Conservation (phyloP, 805 yeast genomes). For the Komagataella kurtzmanii region DNA sequence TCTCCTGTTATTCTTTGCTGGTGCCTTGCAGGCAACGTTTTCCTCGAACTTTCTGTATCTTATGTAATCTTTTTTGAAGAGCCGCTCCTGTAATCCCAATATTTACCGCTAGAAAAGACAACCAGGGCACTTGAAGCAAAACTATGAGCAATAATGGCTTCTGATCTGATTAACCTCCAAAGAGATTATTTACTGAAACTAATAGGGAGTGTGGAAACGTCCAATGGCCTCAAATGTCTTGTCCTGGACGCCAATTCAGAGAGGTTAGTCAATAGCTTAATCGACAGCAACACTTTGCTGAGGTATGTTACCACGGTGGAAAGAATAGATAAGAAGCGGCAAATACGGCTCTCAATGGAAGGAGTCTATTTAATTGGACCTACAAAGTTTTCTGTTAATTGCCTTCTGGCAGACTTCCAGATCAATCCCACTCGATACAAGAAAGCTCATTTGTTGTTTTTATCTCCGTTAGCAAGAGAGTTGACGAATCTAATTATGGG, state of each 20-base stretch:
- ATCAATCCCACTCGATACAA: constrained; percentile 60
- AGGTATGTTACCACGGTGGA: not conserved
- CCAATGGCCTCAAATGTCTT: constrained; percentile 1
- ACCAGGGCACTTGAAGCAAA: not conserved
- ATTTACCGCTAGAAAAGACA: not conserved
- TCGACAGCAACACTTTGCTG: constrained; percentile 1
- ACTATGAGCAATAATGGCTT: not conserved
- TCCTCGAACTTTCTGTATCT: not conserved
- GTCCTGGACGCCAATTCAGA: constrained; percentile 1
- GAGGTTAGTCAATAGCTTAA: not conserved
- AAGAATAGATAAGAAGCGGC: constrained; percentile 1
- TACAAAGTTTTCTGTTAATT: constrained; percentile 49
- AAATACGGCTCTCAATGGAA: constrained; percentile 10
- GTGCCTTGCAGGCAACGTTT: not conserved
- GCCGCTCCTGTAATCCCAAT: too few species aligned
- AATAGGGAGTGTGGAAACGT: not conserved
- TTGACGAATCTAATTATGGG: constrained; percentile 4
- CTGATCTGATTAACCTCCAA: not conserved
- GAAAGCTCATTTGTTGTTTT: constrained; percentile 57
- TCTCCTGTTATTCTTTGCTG: too few species aligned
- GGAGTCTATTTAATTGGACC: constrained; percentile 77
- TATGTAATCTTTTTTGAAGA: not conserved
- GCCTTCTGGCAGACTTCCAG: constrained; percentile 64
- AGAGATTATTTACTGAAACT: not conserved
- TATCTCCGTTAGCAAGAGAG: constrained; percentile 36